A percentile compares a stretch with the other conserved stretches of the same genome.
phyloP scores from a whole-genome alignment of 2,329 filamentous ascomycete genomes.

The Rutstroemia sp. region DNA sequence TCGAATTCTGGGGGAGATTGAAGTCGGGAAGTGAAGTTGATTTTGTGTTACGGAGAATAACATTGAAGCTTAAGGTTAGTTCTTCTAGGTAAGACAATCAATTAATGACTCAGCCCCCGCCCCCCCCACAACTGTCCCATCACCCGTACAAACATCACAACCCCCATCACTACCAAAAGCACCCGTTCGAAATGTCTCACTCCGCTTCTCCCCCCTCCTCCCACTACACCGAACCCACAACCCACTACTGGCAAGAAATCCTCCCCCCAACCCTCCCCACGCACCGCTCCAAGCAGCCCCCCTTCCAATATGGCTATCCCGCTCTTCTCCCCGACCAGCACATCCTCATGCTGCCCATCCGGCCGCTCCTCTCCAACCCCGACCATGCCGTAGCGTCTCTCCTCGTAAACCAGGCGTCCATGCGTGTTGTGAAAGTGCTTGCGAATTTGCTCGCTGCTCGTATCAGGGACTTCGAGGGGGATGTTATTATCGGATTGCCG shows the following conservation, averaged over 20 bases:
- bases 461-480: slow-evolving; percentile 13
- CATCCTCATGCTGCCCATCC: slow-evolving; percentile 22
- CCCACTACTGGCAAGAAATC: slow-evolving; percentile 23
- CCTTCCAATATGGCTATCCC: slow-evolving; percentile 20
- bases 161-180: background rate
- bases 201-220: background rate
- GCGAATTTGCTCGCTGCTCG: slow-evolving; percentile 12
- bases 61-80: no score
- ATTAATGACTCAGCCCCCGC: background rate
- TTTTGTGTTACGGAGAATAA: no score
- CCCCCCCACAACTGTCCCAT: background rate
- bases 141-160: background rate
- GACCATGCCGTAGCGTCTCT: slow-evolving; percentile 24
- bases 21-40: no score
- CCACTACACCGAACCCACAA: slow-evolving; percentile 23
- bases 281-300: slow-evolving; percentile 1
- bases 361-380: slow-evolving; percentile 9
- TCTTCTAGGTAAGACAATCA: no score
- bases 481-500: slow-evolving; percentile 23
- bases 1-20: no score
- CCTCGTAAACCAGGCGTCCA: slow-evolving; percentile 21
- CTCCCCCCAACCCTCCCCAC: background rate
- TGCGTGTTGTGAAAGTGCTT: slow-evolving; percentile 17
- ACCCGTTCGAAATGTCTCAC: background rate
- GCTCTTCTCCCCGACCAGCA: slow-evolving; percentile 17